A percentile compares a stretch with the other conserved stretches of the same genome.
Evolutionary conservation across 129 eudicot species (phyloP).

Genomic region (Lactuca sativa): DNA sequence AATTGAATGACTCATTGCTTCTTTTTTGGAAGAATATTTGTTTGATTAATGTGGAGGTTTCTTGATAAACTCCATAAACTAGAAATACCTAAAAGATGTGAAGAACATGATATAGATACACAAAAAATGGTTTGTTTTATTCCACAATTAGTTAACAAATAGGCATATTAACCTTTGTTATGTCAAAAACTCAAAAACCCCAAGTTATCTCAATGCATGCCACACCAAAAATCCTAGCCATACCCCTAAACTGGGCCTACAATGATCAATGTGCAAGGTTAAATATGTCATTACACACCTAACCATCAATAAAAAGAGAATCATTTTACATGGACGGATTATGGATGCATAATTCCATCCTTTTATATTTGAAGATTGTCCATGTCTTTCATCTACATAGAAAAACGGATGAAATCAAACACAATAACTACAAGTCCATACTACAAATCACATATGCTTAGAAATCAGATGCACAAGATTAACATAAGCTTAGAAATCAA

Average conservation of each 20-base stretch:
- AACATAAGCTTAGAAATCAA: too few species aligned
- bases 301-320: slow-evolving; percentile 17
- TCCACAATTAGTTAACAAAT: not conserved
- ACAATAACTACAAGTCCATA: too few species aligned
- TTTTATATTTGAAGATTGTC: slow-evolving; percentile 31
- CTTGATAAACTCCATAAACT: not conserved
- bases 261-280: slow-evolving; percentile 17
- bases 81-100: not conserved
- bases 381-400: slow-evolving; percentile 24
- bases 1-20: not conserved
- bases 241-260: slow-evolving; percentile 21
- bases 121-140: not conserved
- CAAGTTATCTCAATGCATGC: slow-evolving; percentile 17
- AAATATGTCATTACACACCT: slow-evolving; percentile 14
- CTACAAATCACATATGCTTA: too few species aligned
- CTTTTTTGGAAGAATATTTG: not conserved
- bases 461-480: too few species aligned
- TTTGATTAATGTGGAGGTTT: not conserved
- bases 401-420: too few species aligned
- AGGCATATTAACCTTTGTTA: not conserved
- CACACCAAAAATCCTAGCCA: slow-evolving; percentile 28
- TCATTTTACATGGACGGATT: slow-evolving; percentile 21
- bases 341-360: slow-evolving; percentile 21
- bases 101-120: not conserved
- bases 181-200: not conserved